A percentile compares a stretch with the other conserved stretches of the same genome.
These are phyloP conservation scores for Anacardium occidentale DNA, from an alignment of 345 rosid species.

Conservation along the genomic window DNA sequence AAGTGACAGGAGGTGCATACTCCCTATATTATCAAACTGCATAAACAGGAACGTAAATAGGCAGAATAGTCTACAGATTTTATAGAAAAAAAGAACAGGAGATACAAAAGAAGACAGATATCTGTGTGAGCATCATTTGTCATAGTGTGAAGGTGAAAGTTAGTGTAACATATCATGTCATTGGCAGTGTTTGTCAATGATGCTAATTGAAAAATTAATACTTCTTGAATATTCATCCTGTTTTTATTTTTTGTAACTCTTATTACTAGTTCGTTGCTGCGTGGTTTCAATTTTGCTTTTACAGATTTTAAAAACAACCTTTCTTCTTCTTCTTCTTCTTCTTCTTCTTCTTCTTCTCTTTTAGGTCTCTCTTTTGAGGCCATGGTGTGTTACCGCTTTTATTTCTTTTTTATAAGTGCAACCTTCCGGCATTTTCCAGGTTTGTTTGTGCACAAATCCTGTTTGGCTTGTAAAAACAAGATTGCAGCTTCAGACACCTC, in stretches of 20 bases:
- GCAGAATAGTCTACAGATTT: not conserved
- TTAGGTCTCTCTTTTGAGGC: not conserved
- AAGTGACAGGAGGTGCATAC: not conserved
- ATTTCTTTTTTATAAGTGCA: conserved; percentile 8
- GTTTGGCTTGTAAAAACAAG: conserved; percentile 96
- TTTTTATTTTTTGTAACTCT: not conserved
- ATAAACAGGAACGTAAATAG: not conserved
- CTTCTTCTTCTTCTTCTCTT: no score
- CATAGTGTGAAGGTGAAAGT: not conserved
- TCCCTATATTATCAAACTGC: not conserved
- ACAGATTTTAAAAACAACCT: not conserved
- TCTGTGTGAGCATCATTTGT: not conserved
- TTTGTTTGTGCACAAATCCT: conserved; percentile 85
- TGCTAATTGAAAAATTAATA: not conserved
- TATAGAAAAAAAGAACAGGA: not conserved
- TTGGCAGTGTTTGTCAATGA: not conserved
- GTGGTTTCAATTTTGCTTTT: not conserved
- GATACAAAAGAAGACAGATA: not conserved
- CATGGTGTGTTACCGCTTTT: not conserved
- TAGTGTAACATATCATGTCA: not conserved
- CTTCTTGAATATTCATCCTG: not conserved
- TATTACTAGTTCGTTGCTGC: not conserved
- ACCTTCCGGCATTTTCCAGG: conserved; percentile 47
- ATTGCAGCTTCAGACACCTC: conserved; percentile 88
- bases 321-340: not conserved